Conservation (phyloP, 345 rosid genomes). For the Hirschfeldia incana region DNA sequence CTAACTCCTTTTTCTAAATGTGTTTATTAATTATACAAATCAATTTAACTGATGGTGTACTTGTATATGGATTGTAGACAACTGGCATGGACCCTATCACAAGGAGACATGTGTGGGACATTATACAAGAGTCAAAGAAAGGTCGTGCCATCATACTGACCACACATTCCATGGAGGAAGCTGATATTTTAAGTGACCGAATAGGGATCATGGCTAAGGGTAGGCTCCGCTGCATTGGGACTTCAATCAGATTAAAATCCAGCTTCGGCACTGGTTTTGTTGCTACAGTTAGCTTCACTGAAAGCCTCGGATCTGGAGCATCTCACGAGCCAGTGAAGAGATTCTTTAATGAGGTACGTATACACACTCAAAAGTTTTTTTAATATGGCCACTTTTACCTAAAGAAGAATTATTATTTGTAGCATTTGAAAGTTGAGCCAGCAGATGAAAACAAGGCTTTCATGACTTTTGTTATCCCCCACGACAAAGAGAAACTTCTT, state of each 20-base stretch:
- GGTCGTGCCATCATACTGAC: conserved; percentile 84
- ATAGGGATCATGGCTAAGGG: conserved; percentile 98
- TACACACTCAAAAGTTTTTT: background rate
- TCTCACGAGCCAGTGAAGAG: conserved; percentile 42
- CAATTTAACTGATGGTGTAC: background rate
- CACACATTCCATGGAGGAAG: conserved; percentile 98
- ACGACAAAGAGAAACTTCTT: conserved; percentile 63
- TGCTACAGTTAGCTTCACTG: conserved; percentile 67
- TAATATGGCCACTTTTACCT: background rate
- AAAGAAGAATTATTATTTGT: conserved; percentile 20
- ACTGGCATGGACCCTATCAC: conserved; percentile 97
- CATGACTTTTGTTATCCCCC: conserved; percentile 84
- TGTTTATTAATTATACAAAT: background rate
- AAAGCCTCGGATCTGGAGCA: conserved; percentile 23
- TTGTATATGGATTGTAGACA: conserved; percentile 47
- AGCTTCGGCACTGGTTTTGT: conserved; percentile 90
- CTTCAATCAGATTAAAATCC: conserved; percentile 84
- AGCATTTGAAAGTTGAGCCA: conserved; percentile 66
- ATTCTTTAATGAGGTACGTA: conserved; percentile 61
- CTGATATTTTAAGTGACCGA: conserved; percentile 84
- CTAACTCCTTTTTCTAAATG: background rate
- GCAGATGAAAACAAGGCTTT: conserved; percentile 69
- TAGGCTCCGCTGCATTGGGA: conserved; percentile 80
- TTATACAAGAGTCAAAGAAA: conserved; percentile 76
- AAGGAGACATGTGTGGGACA: conserved; percentile 94